These are phyloP conservation scores for Cyberlindnera americana DNA, from an alignment of 805 yeast species.

Conservation along the genomic window DNA sequence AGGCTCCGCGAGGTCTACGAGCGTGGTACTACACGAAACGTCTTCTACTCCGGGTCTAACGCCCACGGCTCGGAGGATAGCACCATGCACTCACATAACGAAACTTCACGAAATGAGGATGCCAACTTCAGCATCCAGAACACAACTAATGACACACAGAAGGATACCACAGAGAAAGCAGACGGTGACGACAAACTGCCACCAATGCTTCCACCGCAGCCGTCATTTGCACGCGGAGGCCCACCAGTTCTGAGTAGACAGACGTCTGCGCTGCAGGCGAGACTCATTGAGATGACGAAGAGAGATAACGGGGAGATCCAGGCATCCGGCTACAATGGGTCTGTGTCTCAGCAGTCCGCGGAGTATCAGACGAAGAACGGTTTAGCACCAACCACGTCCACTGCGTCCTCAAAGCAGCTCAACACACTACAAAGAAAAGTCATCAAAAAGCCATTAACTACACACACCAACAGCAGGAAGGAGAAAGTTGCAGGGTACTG, in stretches of 20 bases:
- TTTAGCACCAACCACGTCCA: constrained; percentile 55
- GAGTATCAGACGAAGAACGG: constrained; percentile 46
- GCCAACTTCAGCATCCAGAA: background rate
- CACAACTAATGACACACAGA: background rate
- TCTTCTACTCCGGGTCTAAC: constrained; percentile 1
- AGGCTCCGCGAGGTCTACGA: constrained; percentile 26
- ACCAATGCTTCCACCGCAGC: constrained; percentile 23
- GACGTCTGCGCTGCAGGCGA: constrained; percentile 17
- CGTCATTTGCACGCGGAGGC: constrained; percentile 5
- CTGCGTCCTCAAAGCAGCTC: constrained; percentile 50
- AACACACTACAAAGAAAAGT: constrained; percentile 46
- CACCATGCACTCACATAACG: constrained; percentile 5
- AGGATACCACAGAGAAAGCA: background rate
- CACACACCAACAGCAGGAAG: constrained; percentile 7
- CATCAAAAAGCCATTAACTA: constrained; percentile 7
- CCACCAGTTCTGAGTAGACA: constrained; percentile 20
- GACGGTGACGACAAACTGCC: background rate
- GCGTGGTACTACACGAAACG: background rate
- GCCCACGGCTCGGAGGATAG: constrained; percentile 13
- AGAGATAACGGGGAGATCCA: constrained; percentile 48
- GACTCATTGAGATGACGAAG: constrained; percentile 22
- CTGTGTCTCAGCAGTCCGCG: constrained; percentile 28
- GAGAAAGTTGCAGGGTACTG: constrained; percentile 69
- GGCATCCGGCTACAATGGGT: constrained; percentile 57
- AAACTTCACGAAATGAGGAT: constrained; percentile 1